phyloP scores from a whole-genome alignment of 495 filamentous ascomycete genomes.

The Podospora australis region DNA sequence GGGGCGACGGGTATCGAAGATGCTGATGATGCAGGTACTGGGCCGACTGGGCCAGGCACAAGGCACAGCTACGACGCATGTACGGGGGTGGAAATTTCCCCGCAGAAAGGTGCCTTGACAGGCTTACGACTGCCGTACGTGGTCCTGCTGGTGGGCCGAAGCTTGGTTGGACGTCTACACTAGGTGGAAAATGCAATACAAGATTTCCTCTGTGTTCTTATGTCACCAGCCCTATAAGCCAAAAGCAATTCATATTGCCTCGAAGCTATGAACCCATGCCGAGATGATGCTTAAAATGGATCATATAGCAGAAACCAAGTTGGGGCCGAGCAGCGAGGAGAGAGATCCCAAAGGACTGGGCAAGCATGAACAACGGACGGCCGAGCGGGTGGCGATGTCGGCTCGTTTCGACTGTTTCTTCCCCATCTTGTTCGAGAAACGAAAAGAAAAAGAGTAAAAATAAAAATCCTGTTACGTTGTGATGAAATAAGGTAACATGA shows the following conservation, averaged over 20 bases:
- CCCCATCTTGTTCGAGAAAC: slow-evolving; percentile 12
- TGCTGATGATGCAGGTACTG: slow-evolving; percentile 13
- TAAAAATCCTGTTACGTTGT: background rate
- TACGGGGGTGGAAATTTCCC: background rate
- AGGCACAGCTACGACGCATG: slow-evolving; percentile 1
- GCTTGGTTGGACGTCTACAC: slow-evolving; percentile 1
- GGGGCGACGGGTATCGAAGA: background rate
- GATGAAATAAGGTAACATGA: background rate
- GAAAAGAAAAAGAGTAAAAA: slow-evolving; percentile 16
- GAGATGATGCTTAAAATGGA: slow-evolving; percentile 13
- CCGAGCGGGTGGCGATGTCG: slow-evolving; percentile 18
- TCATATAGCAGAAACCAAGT: no score
- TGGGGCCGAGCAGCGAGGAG: slow-evolving; percentile 4
- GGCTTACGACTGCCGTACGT: slow-evolving; percentile 1
- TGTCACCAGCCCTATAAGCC: slow-evolving; percentile 17
- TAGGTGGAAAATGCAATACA: background rate
- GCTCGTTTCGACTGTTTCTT: slow-evolving; percentile 11
- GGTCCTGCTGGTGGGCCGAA: slow-evolving; percentile 1
- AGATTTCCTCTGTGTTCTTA: background rate
- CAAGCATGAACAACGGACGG: slow-evolving; percentile 19
- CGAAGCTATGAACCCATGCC: no score
- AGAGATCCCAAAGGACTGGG: slow-evolving; percentile 11
- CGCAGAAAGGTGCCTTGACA: background rate
- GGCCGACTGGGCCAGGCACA: slow-evolving; percentile 7
- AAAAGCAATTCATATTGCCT: no score